These are phyloP conservation scores for Mortierella polycephala DNA, from an alignment of 371 early-diverging fungal genomes.

Conservation along the genomic window DNA sequence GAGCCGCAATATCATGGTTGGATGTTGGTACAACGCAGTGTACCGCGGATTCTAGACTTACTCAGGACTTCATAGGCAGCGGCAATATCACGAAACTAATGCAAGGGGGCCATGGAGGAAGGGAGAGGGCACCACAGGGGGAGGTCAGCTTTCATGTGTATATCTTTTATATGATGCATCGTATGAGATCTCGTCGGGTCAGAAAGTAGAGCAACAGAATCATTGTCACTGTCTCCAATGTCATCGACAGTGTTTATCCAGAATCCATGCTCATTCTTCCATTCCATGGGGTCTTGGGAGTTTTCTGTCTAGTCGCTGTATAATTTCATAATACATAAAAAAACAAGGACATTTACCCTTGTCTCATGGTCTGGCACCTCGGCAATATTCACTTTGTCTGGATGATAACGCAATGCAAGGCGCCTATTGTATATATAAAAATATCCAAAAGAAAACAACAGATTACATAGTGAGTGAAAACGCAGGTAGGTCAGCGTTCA, in stretches of 20 bases:
- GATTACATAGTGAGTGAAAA: background rate
- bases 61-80: conserved; percentile 83
- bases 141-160: background rate
- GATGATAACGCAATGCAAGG: conserved; percentile 82
- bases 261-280: background rate
- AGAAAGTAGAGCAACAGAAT: background rate
- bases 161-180: too few relatives aligned
- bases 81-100: conserved; percentile 78
- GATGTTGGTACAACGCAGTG: too few relatives aligned
- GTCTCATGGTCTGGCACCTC: conserved; percentile 49
- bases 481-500: too few relatives aligned
- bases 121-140: background rate
- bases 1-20: too few relatives aligned
- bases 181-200: too few relatives aligned
- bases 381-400: conserved; percentile 67
- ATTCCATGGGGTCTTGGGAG: too few relatives aligned
- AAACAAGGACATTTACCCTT: conserved; percentile 24
- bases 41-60: conserved; percentile 7
- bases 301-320: too few relatives aligned
- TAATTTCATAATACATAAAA: too few relatives aligned
- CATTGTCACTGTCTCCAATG: background rate
- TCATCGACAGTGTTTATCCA: too few relatives aligned
- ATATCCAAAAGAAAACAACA: background rate
- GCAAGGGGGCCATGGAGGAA: background rate
- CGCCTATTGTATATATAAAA: conserved; percentile 52